Evolutionary conservation across 805 yeast species (phyloP).

Genomic region (Nakazawaea ernobii): DNA sequence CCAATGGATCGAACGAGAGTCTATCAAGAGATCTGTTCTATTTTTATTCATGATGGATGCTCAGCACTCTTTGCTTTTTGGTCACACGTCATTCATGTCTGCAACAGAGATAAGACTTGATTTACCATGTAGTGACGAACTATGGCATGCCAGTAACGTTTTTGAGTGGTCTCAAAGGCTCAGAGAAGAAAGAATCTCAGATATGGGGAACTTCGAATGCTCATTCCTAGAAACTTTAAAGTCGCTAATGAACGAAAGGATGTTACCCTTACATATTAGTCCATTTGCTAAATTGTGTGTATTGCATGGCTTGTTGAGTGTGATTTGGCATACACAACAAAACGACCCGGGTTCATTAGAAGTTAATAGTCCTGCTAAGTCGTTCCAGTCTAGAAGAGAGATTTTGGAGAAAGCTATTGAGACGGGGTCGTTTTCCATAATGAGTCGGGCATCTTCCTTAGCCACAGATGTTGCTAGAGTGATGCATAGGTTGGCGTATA

Average conservation of each 20-base stretch:
- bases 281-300: constrained; percentile 17
- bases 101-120: constrained; percentile 20
- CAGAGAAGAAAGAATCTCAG: constrained; percentile 10
- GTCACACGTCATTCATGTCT: constrained; percentile 16
- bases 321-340: constrained; percentile 18
- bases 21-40: constrained; percentile 17
- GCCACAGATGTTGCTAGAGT: constrained; percentile 19
- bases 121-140: constrained; percentile 19
- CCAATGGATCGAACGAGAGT: constrained; percentile 20
- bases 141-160: constrained; percentile 14
- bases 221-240: constrained; percentile 17
- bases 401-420: constrained; percentile 19
- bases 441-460: constrained; percentile 15
- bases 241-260: constrained; percentile 15
- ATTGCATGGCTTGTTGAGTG: constrained; percentile 20
- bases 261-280: constrained; percentile 16
- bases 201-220: constrained; percentile 8
- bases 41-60: constrained; percentile 23
- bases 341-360: constrained; percentile 19
- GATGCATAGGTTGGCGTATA: constrained; percentile 17
- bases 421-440: constrained; percentile 20
- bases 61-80: constrained; percentile 22
- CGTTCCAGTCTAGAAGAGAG: constrained; percentile 14
- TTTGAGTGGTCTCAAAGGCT: not conserved
- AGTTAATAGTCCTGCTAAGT: constrained; percentile 7